Evolutionary conservation across 129 eudicot species (phyloP), one percentile per base, ranked within the genome.

Genomic region (Pulicaria dysenterica): DNA sequence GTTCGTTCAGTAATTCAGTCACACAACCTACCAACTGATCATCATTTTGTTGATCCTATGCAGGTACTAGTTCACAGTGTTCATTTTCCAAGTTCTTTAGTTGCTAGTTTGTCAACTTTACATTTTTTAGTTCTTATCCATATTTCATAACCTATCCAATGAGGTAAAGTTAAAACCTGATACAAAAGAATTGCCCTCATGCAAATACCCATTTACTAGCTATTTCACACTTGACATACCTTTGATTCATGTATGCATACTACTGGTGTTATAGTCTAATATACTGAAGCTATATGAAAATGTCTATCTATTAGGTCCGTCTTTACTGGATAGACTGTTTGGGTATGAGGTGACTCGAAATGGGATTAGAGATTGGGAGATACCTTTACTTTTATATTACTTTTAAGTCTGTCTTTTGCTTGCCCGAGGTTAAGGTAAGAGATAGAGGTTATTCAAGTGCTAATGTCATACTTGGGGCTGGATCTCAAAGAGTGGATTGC

Each of bases 31-130:
- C 77, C 76, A 44, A 83, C 73, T 57, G 85, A 82, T 7, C 68
- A 67, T 58, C 78, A 71, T 15, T 74, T 82, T 43, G 63, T 88
- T 79, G 92, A 87, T 73, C 95, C 98, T 31, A 79, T 89, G 57
- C 87, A 90, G 98, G 98, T 86, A 75, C 69, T 17, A 24, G 11
- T 72, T 65, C 53, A 8, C 2, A 7, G 8, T 13, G 64, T 62
- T 72, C 3, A 34, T 71, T 66, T 63, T 34, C 17, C 49, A 4
- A 7, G 8, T 45, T 66, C 12, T 66, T 17, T 45, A 14, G 15
- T 67, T 76, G 12, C 19, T 17, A 51, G 48, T 48, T 68, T 65
- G n/a, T 41, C 45, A 7, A 36, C 15, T 39, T 51, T 55, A 38
- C 9, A 8, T 37, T 69, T 24, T 40, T 54, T 39, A 24, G 31